These are phyloP conservation scores for Kazachstania taianensis DNA, from an alignment of 805 yeast species.

Conservation along the genomic window DNA sequence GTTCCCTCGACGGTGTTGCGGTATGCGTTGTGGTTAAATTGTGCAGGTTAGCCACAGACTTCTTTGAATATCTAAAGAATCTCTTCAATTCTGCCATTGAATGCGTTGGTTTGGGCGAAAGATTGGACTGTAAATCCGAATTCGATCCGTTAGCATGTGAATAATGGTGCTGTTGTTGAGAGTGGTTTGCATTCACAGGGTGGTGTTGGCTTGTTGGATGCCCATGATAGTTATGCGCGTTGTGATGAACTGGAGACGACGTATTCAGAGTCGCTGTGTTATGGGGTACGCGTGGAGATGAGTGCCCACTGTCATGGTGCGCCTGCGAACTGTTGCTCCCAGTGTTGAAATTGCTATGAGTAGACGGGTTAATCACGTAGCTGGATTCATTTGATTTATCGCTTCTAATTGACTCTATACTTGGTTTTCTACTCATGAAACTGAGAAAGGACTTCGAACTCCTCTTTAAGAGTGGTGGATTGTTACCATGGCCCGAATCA, in stretches of 20 bases:
- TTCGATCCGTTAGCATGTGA: not conserved
- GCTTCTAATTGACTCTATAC: constrained; percentile 25
- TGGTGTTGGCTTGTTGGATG: constrained; percentile 1
- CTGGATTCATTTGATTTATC: constrained; percentile 21
- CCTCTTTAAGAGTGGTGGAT: constrained; percentile 12
- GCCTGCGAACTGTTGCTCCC: not conserved
- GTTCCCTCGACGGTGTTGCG: not conserved
- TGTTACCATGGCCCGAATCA: too few relatives aligned
- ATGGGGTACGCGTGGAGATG: not conserved
- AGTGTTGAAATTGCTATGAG: constrained; percentile 2
- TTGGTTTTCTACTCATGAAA: constrained; percentile 25
- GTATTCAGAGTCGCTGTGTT: not conserved
- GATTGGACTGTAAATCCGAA: constrained; percentile 1
- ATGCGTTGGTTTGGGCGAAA: constrained; percentile 21
- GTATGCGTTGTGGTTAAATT: constrained; percentile 6
- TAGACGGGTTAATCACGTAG: constrained; percentile 7
- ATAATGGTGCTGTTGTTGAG: constrained; percentile 3
- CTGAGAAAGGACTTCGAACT: constrained; percentile 24
- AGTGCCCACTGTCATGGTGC: not conserved
- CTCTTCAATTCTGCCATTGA: constrained; percentile 67
- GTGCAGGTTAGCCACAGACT: constrained; percentile 9
- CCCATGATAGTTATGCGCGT: constrained; percentile 1
- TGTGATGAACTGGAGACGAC: too few relatives aligned
- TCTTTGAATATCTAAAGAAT: constrained; percentile 48
- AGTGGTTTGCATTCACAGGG: not conserved